Conservation (phyloP, 352 stramenopile genomes). For the Phytophthora pistaciae region DNA sequence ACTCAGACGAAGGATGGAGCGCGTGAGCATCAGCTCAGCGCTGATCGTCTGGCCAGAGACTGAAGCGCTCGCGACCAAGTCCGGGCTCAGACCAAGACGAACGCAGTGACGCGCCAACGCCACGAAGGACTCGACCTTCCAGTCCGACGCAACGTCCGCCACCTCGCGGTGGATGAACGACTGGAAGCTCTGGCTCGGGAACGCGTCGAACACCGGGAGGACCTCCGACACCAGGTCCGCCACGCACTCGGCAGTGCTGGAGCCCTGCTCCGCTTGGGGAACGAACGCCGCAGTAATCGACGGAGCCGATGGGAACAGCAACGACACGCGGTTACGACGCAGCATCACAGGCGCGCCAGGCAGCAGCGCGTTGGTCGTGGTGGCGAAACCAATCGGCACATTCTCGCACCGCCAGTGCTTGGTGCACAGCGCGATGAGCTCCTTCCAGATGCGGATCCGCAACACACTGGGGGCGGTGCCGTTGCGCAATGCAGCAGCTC, state of each 20-base stretch:
- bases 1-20: constrained; percentile 64
- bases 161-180: constrained; percentile 73
- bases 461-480: constrained; percentile 36
- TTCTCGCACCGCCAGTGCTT: constrained; percentile 80
- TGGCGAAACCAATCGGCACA: constrained; percentile 72
- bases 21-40: constrained; percentile 59
- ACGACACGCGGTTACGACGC: constrained; percentile 72
- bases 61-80: constrained; percentile 9
- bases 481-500: constrained; percentile 22
- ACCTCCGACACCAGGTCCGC: constrained; percentile 61
- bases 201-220: constrained; percentile 71
- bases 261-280: constrained; percentile 34
- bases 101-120: constrained; percentile 71
- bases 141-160: constrained; percentile 58
- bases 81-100: constrained; percentile 46
- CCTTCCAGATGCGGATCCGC: constrained; percentile 71
- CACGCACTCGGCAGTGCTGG: constrained; percentile 49
- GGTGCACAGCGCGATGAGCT: constrained; percentile 70
- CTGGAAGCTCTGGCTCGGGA: constrained; percentile 68
- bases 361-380: constrained; percentile 48
- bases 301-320: constrained; percentile 66
- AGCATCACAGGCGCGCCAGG: constrained; percentile 72
- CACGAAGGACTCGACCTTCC: constrained; percentile 79
- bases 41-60: constrained; percentile 24
- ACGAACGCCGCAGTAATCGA: constrained; percentile 63